Base-by-base conservation (phyloP, 768 basidiomycete species). In the Lactarius psammicola region DNA sequence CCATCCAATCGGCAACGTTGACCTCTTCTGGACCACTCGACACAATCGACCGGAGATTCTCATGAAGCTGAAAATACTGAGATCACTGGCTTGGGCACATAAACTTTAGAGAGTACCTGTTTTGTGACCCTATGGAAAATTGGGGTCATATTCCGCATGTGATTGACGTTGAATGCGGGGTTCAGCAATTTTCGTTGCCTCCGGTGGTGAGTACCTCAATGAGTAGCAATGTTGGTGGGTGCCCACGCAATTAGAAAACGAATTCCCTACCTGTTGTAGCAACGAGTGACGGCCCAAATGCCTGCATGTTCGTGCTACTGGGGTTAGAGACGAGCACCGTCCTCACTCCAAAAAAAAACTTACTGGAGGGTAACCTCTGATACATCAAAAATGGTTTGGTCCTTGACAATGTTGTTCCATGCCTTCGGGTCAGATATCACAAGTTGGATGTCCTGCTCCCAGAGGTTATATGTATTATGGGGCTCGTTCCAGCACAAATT, bases 91-190 rank as follows among this genome's bases (percentile, higher is more conserved):
- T 44, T 20, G 9, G 42, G 42, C 8, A 44, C n/a, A n/a, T 8
- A 8, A n/a, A 44, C 9, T 3, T 44, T 8, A 20, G 3, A n/a
- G 20, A 44, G 55, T 42, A 72, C 67, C 36, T 64, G 61, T 44
- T 63, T 54, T 18, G 66, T 46, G 7, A 71, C 65, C 5, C 38
- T n/a, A 31, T 70, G 56, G 58, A 73, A 70, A 1, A 70, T 63
- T 5, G 72, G 72, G 2, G 68, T 54, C 63, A 72, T 67, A 51
- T 26, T 0, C 6, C 70, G 70, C 70, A 72, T 71, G 46, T 72
- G 62, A 3, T 61, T 60, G 55, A 69, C 53, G 18, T 63, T 62
- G 62, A 73, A 73, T 23, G 67, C 71, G 0, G 68, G 63, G 26
- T 60, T 70, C 4, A 66, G 15, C 11, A 66, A 23, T 38, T 66